Evolutionary conservation across 768 basidiomycete genomes (phyloP), one percentile per base, ranked within the genome.

Genomic region (Amanita polypyramis): DNA sequence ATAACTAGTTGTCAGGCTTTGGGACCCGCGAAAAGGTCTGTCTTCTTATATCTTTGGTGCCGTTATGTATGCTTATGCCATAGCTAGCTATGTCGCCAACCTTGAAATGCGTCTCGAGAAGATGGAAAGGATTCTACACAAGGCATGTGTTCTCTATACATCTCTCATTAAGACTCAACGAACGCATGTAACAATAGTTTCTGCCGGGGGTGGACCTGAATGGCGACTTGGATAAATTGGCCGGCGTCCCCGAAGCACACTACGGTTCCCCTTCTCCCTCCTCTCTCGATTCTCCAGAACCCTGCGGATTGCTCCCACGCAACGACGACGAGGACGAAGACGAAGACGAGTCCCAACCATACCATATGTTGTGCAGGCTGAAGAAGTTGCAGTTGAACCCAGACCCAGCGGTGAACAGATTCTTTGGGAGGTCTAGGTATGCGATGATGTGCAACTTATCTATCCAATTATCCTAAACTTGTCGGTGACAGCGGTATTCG

Each of bases 181-280:
- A 14, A 27, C 21, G 3, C 6, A 23, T 41, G 14, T 7, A 34
- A 33, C 15, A 11, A 21, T 59, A 70, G 56, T 60, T 76, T 14
- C 54, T 79, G 36, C 82, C 84, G 2, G 78, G 79, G 37, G 70
- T 77, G 17, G 81, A 88, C 59, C 67, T 87, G 39, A 71, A 72
- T 12, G 66, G 72, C 51, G 78, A 83, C 55, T 62, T 84, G 11
- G 79, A 49, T 14, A 30, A 34, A 7, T 34, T 49, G 21, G 21
- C 30, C 17, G 39, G n/a, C 27, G 19, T 7, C 3, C 66, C 67
- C 45, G 45, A 58, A 38, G 54, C 52, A 20, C 64, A 68, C 23
- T 66, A 69, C 42, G 27, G 36, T 15, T n/a, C n/a, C n/a, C 70
- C 70, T 58, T 39, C 6, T 11, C 34, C 32, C 20, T 29, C 42